Evolutionary conservation across 495 filamentous ascomycete genomes (phyloP).

Genomic region (Penicillium malachiteum): DNA sequence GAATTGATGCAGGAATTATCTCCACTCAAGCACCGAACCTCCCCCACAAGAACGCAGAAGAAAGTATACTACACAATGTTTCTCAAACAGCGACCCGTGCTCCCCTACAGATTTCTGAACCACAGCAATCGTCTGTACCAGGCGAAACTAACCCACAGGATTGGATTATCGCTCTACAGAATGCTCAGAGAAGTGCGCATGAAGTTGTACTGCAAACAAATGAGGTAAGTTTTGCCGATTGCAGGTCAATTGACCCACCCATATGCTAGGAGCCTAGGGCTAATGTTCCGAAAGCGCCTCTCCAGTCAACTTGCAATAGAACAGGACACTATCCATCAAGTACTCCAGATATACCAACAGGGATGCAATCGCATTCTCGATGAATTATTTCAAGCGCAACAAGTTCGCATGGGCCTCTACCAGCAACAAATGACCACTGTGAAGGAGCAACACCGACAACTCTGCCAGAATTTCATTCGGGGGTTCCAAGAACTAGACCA

Average conservation of each 20-base stretch:
- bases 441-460: constrained; percentile 32
- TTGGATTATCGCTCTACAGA: constrained; percentile 28
- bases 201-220: constrained; percentile 22
- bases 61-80: background rate
- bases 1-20: background rate
- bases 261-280: constrained; percentile 1
- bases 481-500: constrained; percentile 31
- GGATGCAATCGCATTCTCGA: constrained; percentile 37
- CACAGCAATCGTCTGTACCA: constrained; percentile 1
- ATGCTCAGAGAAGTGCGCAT: constrained; percentile 22
- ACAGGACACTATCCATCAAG: constrained; percentile 25
- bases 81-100: background rate
- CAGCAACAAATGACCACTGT: constrained; percentile 31
- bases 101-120: background rate
- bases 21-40: background rate
- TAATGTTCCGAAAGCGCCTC: constrained; percentile 20
- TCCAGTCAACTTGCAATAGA: constrained; percentile 32
- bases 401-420: constrained; percentile 32
- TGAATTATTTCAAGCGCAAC: constrained; percentile 31
- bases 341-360: constrained; percentile 32
- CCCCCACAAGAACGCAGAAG: background rate
- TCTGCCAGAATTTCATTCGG: constrained; percentile 33
- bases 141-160: constrained; percentile 10
- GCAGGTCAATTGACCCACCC: too few relatives aligned
- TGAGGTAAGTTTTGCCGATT: constrained; percentile 19